A percentile compares a stretch with the other conserved stretches of the same genome.
phyloP scores from a whole-genome alignment of 176 grass and related monocot species.

The Triticum turgidum region DNA sequence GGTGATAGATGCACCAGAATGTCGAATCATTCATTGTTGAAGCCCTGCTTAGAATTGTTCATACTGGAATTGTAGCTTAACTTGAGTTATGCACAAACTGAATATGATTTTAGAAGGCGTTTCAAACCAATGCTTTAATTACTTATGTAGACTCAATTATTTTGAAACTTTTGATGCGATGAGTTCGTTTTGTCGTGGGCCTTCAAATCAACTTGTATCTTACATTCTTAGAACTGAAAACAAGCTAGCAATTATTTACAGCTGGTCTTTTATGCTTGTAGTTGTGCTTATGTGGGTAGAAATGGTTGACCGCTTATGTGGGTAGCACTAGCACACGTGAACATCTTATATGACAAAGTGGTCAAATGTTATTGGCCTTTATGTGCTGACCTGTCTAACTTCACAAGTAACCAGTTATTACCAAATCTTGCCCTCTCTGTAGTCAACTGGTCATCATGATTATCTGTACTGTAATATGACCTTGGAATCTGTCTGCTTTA shows the following conservation, averaged over 20 bases:
- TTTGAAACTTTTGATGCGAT: neutral
- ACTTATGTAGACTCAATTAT: neutral
- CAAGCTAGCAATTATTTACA: neutral
- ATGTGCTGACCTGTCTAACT: conserved; percentile 3
- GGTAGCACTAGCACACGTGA: neutral
- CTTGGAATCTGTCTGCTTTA: neutral
- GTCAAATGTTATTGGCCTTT: neutral
- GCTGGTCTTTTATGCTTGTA: neutral
- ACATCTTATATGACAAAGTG: neutral
- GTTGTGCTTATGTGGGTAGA: neutral
- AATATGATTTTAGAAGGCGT: neutral
- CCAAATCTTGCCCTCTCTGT: neutral
- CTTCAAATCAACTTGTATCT: neutral
- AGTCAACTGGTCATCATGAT: neutral
- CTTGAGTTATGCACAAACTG: conserved; percentile 1
- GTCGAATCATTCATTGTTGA: neutral
- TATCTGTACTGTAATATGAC: neutral
- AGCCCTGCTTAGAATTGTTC: neutral
- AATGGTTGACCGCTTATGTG: neutral
- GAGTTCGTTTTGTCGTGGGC: neutral
- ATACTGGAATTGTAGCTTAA: neutral
- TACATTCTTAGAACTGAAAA: neutral
- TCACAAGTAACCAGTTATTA: conserved; percentile 2
- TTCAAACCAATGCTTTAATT: neutral
- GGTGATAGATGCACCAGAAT: neutral